Base-by-base conservation (phyloP, 73 alveolate species). In the Tetrahymena borealis region DNA sequence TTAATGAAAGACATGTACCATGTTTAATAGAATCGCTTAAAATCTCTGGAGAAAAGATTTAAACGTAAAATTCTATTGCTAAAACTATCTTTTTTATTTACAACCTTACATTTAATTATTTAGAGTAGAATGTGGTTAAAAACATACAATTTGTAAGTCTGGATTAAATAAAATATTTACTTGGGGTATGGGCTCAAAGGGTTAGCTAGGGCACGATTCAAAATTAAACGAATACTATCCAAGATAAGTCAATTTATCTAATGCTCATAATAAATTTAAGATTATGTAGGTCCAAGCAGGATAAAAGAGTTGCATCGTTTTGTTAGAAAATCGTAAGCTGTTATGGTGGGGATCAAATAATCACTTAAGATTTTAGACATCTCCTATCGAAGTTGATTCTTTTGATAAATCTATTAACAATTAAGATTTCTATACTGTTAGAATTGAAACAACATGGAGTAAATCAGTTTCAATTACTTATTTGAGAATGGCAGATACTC, bases 101-200 rank as follows among this genome's bases (percentile, higher is more conserved):
- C 28, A n/a, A n/a, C 24, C 7, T 42, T 42, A 43, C n/a, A 60
- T n/a, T 94, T 96, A 98, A 95, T 96, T 97, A 13, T 98, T 97
- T 40, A 97, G 97, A 77, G 93, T 98, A 10, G 98, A 97, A n/a
- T 99, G 99, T 91, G 99, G 99, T 6, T 97, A 95, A 94, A 96
- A 97, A 60, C 99, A 99, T 94, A 96, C 97, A n/a, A 97, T 99
- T 8, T 99, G 99, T 16, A 99, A 96, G 94, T 95, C 99, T 28
- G 91, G 99, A 31, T 96, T 98, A 13, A 99, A 99, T 13, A 97
- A 98, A 79, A 98, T 99, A 9, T 99, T 97, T 92, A 98, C 99
- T 4, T 99, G 99, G 99, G 99, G 99, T 8, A 97, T 98, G 96
- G 99, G 99, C 12, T 93, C 97, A 39, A 95, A 94, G 92, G 99